These are phyloP conservation scores for Arachnomyces sp. DNA, from an alignment of 2,329 filamentous ascomycete genomes.

Conservation along the genomic window DNA sequence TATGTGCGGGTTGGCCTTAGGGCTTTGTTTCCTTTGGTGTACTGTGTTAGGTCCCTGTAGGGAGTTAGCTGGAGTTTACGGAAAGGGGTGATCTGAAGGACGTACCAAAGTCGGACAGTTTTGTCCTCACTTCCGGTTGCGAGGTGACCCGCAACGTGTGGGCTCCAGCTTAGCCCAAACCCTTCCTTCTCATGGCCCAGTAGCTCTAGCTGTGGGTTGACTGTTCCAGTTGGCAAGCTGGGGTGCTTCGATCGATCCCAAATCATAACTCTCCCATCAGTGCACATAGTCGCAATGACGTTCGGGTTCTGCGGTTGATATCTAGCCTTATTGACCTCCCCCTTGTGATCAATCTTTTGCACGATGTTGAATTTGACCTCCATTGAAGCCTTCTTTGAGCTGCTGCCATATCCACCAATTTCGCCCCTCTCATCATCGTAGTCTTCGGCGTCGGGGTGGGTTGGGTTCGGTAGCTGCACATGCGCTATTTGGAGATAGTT, in stretches of 20 bases:
- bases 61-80: slow-evolving; percentile 5
- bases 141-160: slow-evolving; percentile 69
- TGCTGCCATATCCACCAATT: slow-evolving; percentile 78
- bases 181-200: slow-evolving; percentile 80
- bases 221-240: slow-evolving; percentile 61
- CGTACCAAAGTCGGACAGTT: slow-evolving; percentile 83
- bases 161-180: slow-evolving; percentile 89
- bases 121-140: slow-evolving; percentile 87
- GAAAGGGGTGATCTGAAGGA: not conserved
- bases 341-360: slow-evolving; percentile 92
- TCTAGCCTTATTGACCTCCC: slow-evolving; percentile 96
- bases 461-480: slow-evolving; percentile 78
- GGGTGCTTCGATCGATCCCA: slow-evolving; percentile 96
- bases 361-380: slow-evolving; percentile 80
- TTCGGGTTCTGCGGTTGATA: slow-evolving; percentile 98
- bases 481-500: slow-evolving; percentile 95
- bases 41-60: slow-evolving; percentile 67
- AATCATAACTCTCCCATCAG: slow-evolving; percentile 79
- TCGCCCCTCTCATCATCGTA: slow-evolving; percentile 90
- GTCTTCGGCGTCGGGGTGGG: slow-evolving; percentile 63
- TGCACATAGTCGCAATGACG: slow-evolving; percentile 86
- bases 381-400: slow-evolving; percentile 57
- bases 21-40: slow-evolving; percentile 59
- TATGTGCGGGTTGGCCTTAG: slow-evolving; percentile 67
- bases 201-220: slow-evolving; percentile 76